Conservation (phyloP, 2,329 filamentous ascomycete genomes). For the Colletotrichum siamense region DNA sequence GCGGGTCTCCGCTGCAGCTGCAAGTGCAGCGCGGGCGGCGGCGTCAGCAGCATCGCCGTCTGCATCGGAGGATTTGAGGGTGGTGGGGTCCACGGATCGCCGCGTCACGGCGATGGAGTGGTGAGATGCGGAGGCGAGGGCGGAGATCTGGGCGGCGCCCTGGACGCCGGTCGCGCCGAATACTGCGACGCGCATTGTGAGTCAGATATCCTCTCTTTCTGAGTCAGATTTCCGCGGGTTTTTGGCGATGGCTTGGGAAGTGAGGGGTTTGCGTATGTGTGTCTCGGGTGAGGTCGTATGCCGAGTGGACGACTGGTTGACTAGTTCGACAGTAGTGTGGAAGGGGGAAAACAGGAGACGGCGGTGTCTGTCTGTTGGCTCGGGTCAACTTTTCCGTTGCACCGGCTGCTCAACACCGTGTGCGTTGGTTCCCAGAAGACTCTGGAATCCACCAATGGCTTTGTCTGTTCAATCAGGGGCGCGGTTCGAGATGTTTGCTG, state of each 20-base stretch:
- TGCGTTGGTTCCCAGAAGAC: background rate
- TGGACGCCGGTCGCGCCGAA: slow-evolving; percentile 33
- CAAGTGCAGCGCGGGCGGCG: slow-evolving; percentile 13
- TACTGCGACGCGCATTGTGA: slow-evolving; percentile 30
- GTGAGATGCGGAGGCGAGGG: slow-evolving; percentile 26
- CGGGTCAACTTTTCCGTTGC: background rate
- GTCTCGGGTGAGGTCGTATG: background rate
- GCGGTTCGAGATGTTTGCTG: background rate
- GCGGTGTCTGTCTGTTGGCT: background rate
- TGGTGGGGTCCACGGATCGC: background rate
- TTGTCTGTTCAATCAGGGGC: background rate
- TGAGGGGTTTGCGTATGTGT: background rate
- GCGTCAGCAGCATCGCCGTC: slow-evolving; percentile 27
- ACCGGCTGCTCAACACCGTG: background rate
- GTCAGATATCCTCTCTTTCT: background rate
- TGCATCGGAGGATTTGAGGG: slow-evolving; percentile 6
- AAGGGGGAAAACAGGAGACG: background rate
- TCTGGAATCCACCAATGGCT: background rate
- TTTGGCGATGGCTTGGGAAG: background rate
- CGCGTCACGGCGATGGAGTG: slow-evolving; percentile 31
- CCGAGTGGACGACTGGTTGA: background rate
- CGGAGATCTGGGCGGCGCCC: slow-evolving; percentile 29
- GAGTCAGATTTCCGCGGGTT: background rate
- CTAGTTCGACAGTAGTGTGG: background rate
- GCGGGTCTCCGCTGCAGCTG: slow-evolving; percentile 23